phyloP scores from a whole-genome alignment of 164 flowering plant genomes.

The Nymphaea colorata region DNA sequence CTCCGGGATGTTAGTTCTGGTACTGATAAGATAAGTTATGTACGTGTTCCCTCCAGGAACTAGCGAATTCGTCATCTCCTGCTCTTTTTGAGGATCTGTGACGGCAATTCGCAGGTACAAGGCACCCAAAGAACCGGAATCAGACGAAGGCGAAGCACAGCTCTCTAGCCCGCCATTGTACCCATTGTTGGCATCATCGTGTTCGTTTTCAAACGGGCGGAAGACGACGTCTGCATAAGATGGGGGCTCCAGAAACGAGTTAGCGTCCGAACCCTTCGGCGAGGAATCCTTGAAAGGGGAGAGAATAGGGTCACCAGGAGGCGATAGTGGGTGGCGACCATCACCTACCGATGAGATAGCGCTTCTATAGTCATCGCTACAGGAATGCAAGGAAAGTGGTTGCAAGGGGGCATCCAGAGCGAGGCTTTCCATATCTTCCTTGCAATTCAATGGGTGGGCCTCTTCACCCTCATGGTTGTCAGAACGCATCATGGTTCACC shows the following conservation, averaged over 20 bases:
- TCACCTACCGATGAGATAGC: slow-evolving; percentile 35
- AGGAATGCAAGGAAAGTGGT: slow-evolving; percentile 3
- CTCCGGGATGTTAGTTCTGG: slow-evolving; percentile 44
- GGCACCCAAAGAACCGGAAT: slow-evolving; percentile 24
- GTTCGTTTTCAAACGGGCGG: slow-evolving; percentile 27
- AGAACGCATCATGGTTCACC: slow-evolving; percentile 46
- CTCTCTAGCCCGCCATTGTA: background rate
- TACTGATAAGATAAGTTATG: slow-evolving; percentile 60
- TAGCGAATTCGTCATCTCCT: slow-evolving; percentile 49
- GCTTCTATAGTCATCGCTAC: slow-evolving; percentile 23
- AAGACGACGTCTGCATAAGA: slow-evolving; percentile 41
- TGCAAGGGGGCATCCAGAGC: slow-evolving; percentile 32
- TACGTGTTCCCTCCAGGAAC: slow-evolving; percentile 66
- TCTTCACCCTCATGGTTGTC: slow-evolving; percentile 36
- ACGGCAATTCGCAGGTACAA: slow-evolving; percentile 59
- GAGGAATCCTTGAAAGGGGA: slow-evolving; percentile 3
- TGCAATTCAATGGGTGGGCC: slow-evolving; percentile 28
- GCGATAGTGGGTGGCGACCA: slow-evolving; percentile 22
- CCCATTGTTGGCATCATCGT: slow-evolving; percentile 10
- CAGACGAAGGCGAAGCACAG: slow-evolving; percentile 7
- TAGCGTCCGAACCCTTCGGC: slow-evolving; percentile 6
- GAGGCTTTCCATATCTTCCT: slow-evolving; percentile 59
- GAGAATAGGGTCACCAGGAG: slow-evolving; percentile 10
- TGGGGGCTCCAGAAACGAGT: slow-evolving; percentile 21
- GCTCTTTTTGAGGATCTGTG: slow-evolving; percentile 73